These are phyloP conservation scores for Rhexocercosporidium sp. DNA, from an alignment of 2,329 filamentous ascomycete genomes.

Conservation along the genomic window DNA sequence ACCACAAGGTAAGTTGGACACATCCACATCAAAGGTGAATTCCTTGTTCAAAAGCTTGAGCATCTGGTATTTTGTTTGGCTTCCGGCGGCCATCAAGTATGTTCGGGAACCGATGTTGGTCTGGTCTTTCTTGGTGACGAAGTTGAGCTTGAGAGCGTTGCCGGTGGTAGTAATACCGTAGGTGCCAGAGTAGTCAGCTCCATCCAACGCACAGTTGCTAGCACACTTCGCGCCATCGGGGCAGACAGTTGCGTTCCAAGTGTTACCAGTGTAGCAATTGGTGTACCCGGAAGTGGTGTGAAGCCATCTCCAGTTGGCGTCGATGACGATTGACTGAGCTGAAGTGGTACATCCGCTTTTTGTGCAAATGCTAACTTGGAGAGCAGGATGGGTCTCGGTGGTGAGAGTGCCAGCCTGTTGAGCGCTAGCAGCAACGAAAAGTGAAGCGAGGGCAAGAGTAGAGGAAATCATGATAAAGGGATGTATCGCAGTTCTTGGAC, in stretches of 20 bases:
- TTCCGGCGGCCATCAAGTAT: slow-evolving; percentile 66
- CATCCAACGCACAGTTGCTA: slow-evolving; percentile 57
- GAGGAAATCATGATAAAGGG: slow-evolving; percentile 39
- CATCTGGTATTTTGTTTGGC: slow-evolving; percentile 64
- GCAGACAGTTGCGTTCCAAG: slow-evolving; percentile 50
- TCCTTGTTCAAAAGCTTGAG: slow-evolving; percentile 70
- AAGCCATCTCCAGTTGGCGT: slow-evolving; percentile 65
- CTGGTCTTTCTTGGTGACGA: slow-evolving; percentile 55
- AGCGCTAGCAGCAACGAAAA: slow-evolving; percentile 50
- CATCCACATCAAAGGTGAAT: slow-evolving; percentile 76
- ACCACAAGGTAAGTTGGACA: slow-evolving; percentile 71
- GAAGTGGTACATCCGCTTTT: slow-evolving; percentile 53
- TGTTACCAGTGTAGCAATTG: slow-evolving; percentile 51
- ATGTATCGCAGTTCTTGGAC: slow-evolving; percentile 21
- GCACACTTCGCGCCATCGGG: slow-evolving; percentile 51
- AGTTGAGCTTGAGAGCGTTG: slow-evolving; percentile 59
- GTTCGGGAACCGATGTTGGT: slow-evolving; percentile 61
- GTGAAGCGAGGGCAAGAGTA: slow-evolving; percentile 48
- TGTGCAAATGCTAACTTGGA: slow-evolving; percentile 58
- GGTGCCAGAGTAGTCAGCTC: slow-evolving; percentile 56
- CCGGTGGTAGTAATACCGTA: slow-evolving; percentile 61
- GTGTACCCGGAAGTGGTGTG: slow-evolving; percentile 51
- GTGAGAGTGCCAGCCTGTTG: slow-evolving; percentile 55
- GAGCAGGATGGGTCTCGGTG: slow-evolving; percentile 56
- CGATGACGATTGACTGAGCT: slow-evolving; percentile 55